A percentile compares a stretch with the other conserved stretches of the same genome.
Evolutionary conservation across 2,329 filamentous ascomycete genomes (phyloP).

Genomic region (Claviceps humidiphila): DNA sequence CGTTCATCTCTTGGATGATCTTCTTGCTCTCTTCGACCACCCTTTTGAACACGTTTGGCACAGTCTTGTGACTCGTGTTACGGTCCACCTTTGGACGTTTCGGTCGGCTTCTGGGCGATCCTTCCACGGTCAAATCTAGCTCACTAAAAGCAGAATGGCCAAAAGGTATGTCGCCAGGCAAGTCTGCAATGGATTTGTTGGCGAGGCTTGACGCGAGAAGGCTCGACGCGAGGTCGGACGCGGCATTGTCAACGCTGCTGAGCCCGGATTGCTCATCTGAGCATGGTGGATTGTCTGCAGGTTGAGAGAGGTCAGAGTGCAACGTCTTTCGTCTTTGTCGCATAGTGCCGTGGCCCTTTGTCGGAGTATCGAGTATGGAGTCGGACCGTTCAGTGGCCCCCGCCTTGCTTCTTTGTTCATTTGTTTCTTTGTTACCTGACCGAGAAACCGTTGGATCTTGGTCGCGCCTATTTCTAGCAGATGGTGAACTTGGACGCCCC

Average conservation of each 20-base stretch:
- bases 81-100: constrained; percentile 35
- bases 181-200: constrained; percentile 43
- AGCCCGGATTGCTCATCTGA: constrained; percentile 17
- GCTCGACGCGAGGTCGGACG: constrained; percentile 13
- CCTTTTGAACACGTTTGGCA: constrained; percentile 52
- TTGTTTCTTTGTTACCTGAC: constrained; percentile 3
- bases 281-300: constrained; percentile 16
- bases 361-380: constrained; percentile 26
- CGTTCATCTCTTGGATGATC: constrained; percentile 47
- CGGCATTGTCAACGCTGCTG: constrained; percentile 13
- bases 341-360: constrained; percentile 19
- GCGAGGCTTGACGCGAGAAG: constrained; percentile 21
- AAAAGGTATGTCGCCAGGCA: constrained; percentile 43
- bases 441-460: constrained; percentile 13
- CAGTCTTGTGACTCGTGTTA: constrained; percentile 43
- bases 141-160: constrained; percentile 56
- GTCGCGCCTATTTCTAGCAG: constrained; percentile 16
- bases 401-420: constrained; percentile 13
- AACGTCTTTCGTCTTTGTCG: constrained; percentile 16
- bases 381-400: constrained; percentile 24
- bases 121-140: constrained; percentile 40
- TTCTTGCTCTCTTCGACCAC: constrained; percentile 52
- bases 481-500: constrained; percentile 9
- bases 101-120: constrained; percentile 28
- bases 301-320: constrained; percentile 10